phyloP scores from a whole-genome alignment of 2,329 filamentous ascomycete species.

The Arthroderma sp. region DNA sequence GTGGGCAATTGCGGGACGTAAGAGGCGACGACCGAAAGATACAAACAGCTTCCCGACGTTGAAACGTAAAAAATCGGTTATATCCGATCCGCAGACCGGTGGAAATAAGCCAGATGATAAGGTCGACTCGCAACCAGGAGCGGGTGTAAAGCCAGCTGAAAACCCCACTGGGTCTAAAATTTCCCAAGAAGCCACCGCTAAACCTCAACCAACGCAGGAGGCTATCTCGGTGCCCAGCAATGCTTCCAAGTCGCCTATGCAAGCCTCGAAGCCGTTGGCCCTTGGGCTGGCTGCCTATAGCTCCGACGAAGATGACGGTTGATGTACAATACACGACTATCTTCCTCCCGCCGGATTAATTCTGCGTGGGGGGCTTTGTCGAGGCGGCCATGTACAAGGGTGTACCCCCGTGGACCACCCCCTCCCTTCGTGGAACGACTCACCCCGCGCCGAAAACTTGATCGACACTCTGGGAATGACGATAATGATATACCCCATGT shows the following conservation, averaged over 20 bases:
- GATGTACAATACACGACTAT: constrained; percentile 3
- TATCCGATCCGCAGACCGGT: constrained; percentile 10
- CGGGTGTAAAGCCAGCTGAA: neutral
- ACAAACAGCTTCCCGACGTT: constrained; percentile 26
- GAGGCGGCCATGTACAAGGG: too few relatives aligned
- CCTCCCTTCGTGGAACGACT: too few relatives aligned
- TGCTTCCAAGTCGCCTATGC: neutral
- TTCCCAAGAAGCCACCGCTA: neutral
- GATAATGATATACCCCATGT: too few relatives aligned
- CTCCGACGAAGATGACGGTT: constrained; percentile 26
- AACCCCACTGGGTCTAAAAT: neutral
- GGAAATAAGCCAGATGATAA: too few relatives aligned
- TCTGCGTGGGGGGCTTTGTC: too few relatives aligned
- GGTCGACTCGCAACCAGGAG: too few relatives aligned
- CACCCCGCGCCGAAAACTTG: too few relatives aligned
- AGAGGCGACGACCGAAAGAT: constrained; percentile 40
- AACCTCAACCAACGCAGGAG: too few relatives aligned
- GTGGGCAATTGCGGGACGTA: constrained; percentile 39
- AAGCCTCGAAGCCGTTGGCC: neutral
- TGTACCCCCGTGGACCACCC: too few relatives aligned
- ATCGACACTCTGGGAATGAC: too few relatives aligned
- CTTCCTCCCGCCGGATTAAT: too few relatives aligned
- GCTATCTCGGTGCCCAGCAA: too few relatives aligned
- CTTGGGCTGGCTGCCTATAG: constrained; percentile 27
- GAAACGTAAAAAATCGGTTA: constrained; percentile 31